phyloP scores from a whole-genome alignment of 345 rosid genomes.

The Eucalyptus coolabah region DNA sequence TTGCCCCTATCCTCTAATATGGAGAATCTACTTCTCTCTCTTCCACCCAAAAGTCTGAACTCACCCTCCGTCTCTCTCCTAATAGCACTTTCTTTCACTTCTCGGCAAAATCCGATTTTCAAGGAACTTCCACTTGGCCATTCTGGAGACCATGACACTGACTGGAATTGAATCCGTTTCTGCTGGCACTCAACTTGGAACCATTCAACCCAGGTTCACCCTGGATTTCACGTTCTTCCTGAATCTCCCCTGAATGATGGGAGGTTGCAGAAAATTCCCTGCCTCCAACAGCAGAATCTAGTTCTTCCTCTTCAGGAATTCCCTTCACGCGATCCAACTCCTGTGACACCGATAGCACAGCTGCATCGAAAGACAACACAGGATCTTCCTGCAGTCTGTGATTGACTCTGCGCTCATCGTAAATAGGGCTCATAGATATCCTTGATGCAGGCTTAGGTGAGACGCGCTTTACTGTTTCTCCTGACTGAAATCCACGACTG shows the following conservation, averaged over 20 bases:
- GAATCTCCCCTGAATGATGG: constrained; percentile 20
- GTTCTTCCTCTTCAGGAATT: constrained; percentile 37
- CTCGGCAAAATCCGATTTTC: constrained; percentile 15
- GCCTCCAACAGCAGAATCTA: constrained; percentile 7
- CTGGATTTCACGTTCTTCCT: constrained; percentile 18
- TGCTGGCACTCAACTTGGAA: neutral
- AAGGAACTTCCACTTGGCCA: constrained; percentile 2
- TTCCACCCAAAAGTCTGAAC: constrained; percentile 46
- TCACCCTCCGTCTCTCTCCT: constrained; percentile 67
- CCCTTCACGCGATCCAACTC: constrained; percentile 30
- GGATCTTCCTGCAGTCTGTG: constrained; percentile 13
- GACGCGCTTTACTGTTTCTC: constrained; percentile 15
- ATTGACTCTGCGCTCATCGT: constrained; percentile 11
- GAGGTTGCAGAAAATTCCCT: constrained; percentile 4
- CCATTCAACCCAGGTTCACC: neutral
- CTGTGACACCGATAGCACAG: constrained; percentile 47
- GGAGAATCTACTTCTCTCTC: constrained; percentile 39
- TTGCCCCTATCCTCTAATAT: constrained; percentile 34
- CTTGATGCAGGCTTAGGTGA: constrained; percentile 30
- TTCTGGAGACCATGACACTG: neutral
- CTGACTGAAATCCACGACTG: constrained; percentile 36
- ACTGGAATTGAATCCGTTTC: constrained; percentile 6
- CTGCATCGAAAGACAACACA: constrained; percentile 70
- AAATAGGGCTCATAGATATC: constrained; percentile 13
- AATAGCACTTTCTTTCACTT: constrained; percentile 40